Conservation (phyloP, 208 protist genomes). For the Acanthamoeba healyi region DNA sequence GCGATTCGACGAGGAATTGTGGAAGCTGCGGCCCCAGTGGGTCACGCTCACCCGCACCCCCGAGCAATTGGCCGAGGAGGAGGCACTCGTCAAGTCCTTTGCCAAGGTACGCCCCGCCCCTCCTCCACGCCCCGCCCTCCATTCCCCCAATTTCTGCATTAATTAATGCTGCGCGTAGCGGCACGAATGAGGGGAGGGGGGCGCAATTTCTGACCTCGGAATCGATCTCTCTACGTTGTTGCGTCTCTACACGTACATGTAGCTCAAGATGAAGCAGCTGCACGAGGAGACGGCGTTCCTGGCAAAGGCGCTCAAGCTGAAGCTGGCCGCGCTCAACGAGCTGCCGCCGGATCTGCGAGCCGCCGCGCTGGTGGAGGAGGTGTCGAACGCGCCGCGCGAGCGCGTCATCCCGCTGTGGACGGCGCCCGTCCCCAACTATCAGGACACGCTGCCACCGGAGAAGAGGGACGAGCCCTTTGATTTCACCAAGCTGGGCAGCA, state of each 20-base stretch:
- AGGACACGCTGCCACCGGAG: constrained; percentile 40
- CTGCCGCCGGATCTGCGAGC: constrained; percentile 19
- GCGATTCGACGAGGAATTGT: constrained; percentile 40
- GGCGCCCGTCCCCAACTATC: constrained; percentile 18
- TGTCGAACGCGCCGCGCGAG: background rate
- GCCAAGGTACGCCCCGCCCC: background rate
- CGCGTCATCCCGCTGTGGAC: constrained; percentile 24
- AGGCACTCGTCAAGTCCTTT: background rate
- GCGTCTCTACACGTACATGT: too few relatives aligned
- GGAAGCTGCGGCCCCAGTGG: constrained; percentile 55
- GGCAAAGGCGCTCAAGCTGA: background rate
- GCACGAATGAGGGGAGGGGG: too few relatives aligned
- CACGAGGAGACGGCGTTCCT: background rate
- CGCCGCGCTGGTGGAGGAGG: constrained; percentile 30
- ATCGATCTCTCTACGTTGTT: too few relatives aligned
- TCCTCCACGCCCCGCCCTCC: too few relatives aligned
- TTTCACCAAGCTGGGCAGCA: constrained; percentile 45
- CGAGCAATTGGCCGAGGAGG: constrained; percentile 24
- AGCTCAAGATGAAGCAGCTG: constrained; percentile 47
- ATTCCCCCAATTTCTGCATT: too few relatives aligned
- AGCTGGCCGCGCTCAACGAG: constrained; percentile 8
- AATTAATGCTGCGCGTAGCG: too few relatives aligned
- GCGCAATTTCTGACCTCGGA: too few relatives aligned
- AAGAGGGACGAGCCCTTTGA: constrained; percentile 41
- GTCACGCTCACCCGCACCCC: background rate